These are phyloP conservation scores for Rhizopus microsporus DNA, from an alignment of 371 early-diverging fungal genomes.

Conservation along the genomic window DNA sequence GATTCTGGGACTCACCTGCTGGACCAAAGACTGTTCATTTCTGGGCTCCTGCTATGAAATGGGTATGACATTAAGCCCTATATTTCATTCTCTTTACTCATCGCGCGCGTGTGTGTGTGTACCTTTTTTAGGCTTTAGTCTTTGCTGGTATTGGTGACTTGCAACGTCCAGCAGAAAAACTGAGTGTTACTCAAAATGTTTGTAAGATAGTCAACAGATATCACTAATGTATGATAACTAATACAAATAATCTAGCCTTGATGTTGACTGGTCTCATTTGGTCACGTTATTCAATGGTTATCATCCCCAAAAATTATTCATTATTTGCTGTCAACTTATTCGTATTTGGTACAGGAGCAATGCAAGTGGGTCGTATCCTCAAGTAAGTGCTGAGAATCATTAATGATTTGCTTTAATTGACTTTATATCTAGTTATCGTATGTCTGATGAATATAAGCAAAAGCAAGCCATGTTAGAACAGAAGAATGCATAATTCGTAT, in stretches of 20 bases:
- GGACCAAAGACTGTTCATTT: conserved; percentile 54
- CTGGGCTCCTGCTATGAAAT: conserved; percentile 48
- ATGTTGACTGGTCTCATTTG: conserved; percentile 95
- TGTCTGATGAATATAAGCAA: conserved; percentile 30
- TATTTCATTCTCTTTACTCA: not conserved
- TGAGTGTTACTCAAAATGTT: conserved; percentile 77
- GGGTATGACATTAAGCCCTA: conserved; percentile 20
- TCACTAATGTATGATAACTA: not conserved
- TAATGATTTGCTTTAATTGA: conserved; percentile 8
- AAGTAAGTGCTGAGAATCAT: conserved; percentile 46
- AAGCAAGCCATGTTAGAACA: not conserved
- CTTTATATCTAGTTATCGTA: conserved; percentile 24
- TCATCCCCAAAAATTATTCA: conserved; percentile 89
- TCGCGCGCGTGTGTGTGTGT: too few relatives aligned
- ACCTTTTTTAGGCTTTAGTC: conserved; percentile 31
- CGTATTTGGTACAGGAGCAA: conserved; percentile 86
- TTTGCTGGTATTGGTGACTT: conserved; percentile 89
- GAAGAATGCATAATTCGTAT: too few relatives aligned
- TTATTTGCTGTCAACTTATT: conserved; percentile 91
- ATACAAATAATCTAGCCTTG: conserved; percentile 58
- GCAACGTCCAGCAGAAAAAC: conserved; percentile 88
- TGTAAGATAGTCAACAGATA: conserved; percentile 46
- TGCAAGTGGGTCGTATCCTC: conserved; percentile 83
- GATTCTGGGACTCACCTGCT: conserved; percentile 78
- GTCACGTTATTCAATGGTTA: conserved; percentile 93